These are phyloP conservation scores for Ustilago loliicola DNA, from an alignment of 1,284 basidiomycete species.

Conservation along the genomic window DNA sequence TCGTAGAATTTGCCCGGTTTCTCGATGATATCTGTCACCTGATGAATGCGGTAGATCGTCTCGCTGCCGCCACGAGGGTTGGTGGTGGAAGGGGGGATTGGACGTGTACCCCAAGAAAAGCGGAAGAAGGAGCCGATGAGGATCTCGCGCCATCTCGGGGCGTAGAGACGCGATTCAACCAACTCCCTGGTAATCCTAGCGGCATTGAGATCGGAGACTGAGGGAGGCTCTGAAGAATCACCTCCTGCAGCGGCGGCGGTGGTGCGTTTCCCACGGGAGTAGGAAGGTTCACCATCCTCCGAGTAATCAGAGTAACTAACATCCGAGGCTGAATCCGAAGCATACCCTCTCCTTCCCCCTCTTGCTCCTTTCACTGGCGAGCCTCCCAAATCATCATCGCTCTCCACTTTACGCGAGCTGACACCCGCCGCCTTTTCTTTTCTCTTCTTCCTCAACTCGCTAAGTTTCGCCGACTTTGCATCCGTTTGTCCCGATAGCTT, in stretches of 20 bases:
- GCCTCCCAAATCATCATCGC: slow-evolving; percentile 38
- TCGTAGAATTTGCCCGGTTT: slow-evolving; percentile 79
- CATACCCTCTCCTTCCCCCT: slow-evolving; percentile 9
- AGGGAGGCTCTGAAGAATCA: slow-evolving; percentile 73
- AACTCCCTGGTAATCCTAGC: slow-evolving; percentile 77
- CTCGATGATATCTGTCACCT: slow-evolving; percentile 76
- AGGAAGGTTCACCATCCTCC: slow-evolving; percentile 56
- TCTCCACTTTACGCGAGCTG: slow-evolving; percentile 11
- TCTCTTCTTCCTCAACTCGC: slow-evolving; percentile 56
- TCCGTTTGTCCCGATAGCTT: slow-evolving; percentile 73
- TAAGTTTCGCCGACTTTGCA: slow-evolving; percentile 57
- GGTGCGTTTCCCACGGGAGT: not conserved
- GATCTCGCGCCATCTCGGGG: slow-evolving; percentile 83
- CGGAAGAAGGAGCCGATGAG: slow-evolving; percentile 76
- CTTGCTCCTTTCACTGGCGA: not conserved
- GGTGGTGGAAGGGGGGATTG: slow-evolving; percentile 72
- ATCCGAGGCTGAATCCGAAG: slow-evolving; percentile 7
- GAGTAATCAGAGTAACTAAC: slow-evolving; percentile 38
- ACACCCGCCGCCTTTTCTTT: slow-evolving; percentile 52
- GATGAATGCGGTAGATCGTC: slow-evolving; percentile 85
- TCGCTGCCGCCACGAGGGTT: slow-evolving; percentile 71
- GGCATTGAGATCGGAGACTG: slow-evolving; percentile 75
- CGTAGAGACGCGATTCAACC: slow-evolving; percentile 77
- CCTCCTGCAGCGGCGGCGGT: not conserved
- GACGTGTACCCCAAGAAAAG: slow-evolving; percentile 61